A percentile compares a stretch with the other conserved stretches of the same genome.
Evolutionary conservation across 129 eudicot species (phyloP).

Genomic region (Mikania micrantha): DNA sequence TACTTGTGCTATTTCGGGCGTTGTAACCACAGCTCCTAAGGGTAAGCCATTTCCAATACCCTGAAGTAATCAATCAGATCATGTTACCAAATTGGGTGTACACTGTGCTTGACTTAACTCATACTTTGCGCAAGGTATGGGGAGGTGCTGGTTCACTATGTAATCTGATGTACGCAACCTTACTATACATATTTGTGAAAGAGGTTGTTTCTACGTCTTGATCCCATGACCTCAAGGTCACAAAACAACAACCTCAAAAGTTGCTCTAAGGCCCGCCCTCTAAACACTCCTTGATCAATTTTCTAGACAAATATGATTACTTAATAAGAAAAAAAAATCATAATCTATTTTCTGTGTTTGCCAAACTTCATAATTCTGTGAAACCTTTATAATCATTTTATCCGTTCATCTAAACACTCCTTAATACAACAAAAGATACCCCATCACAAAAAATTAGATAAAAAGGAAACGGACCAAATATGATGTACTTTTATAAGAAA

Average conservation of each 20-base stretch:
- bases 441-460: neutral
- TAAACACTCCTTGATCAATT: no score
- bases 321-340: neutral
- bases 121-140: no score
- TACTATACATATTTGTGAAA: no score
- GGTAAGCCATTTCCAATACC: slow-evolving; percentile 98
- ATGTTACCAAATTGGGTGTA: no score
- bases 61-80: slow-evolving; percentile 29
- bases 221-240: no score
- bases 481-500: no score
- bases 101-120: no score
- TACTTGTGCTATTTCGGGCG: slow-evolving; percentile 93
- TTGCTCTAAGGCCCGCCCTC: no score
- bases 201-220: no score
- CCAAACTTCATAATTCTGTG: neutral
- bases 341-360: neutral
- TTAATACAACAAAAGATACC: neutral
- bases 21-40: slow-evolving; percentile 96
- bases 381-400: neutral
- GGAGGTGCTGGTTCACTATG: no score
- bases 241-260: no score
- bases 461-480: neutral
- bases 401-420: neutral
- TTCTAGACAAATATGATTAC: neutral
- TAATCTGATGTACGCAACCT: no score